Evolutionary conservation across 768 basidiomycete species (phyloP).

Genomic region (Thelephora aurantiotincta): DNA sequence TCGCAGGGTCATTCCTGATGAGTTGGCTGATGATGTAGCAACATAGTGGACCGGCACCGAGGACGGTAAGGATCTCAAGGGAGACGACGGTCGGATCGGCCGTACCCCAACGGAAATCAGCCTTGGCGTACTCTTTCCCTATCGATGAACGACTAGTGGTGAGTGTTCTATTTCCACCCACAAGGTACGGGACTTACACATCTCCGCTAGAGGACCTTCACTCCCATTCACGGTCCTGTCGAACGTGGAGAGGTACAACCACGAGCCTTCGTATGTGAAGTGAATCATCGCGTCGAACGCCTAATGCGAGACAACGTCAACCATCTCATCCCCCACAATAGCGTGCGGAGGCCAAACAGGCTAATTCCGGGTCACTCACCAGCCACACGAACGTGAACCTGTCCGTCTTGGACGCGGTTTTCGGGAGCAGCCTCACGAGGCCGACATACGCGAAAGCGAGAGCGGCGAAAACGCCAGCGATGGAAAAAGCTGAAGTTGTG

Average conservation of each 20-base stretch:
- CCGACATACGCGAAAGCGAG: constrained; percentile 37
- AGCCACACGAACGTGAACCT: constrained; percentile 67
- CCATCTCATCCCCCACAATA: neutral
- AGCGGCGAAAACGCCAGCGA: constrained; percentile 41
- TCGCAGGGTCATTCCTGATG: constrained; percentile 44
- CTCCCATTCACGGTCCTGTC: constrained; percentile 61
- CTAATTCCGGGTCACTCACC: constrained; percentile 26
- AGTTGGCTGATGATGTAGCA: constrained; percentile 59
- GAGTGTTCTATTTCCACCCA: neutral
- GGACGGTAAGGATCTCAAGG: constrained; percentile 72
- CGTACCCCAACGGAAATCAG: constrained; percentile 72
- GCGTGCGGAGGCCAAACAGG: neutral
- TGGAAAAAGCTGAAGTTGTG: constrained; percentile 45
- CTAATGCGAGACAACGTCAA: constrained; percentile 21
- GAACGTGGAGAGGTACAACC: constrained; percentile 64
- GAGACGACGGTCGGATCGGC: constrained; percentile 72
- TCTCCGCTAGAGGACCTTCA: constrained; percentile 50
- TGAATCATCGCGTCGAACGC: constrained; percentile 74
- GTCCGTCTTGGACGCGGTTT: constrained; percentile 49
- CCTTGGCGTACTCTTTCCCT: constrained; percentile 76
- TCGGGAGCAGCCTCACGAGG: constrained; percentile 44
- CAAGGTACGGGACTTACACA: constrained; percentile 39
- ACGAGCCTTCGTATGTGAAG: constrained; percentile 67
- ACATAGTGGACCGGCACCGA: constrained; percentile 63
- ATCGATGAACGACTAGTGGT: neutral